phyloP scores from a whole-genome alignment of 2,329 filamentous ascomycete genomes.

The Cryoendolithus antarcticus region DNA sequence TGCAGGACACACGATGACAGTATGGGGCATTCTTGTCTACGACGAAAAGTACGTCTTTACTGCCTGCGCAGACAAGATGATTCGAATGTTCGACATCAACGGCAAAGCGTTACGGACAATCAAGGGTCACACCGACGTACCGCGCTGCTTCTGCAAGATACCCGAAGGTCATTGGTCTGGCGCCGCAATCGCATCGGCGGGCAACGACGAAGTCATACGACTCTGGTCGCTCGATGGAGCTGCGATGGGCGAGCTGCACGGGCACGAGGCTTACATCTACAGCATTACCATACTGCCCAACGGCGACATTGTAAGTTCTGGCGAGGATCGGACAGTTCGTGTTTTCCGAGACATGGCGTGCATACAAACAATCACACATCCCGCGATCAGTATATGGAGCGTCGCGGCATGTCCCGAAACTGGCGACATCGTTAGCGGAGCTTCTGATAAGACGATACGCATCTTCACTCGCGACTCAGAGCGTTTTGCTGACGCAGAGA shows the following conservation, averaged over 20 bases:
- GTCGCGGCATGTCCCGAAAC: slow-evolving; percentile 69
- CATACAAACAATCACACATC: slow-evolving; percentile 90
- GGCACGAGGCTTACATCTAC: slow-evolving; percentile 94
- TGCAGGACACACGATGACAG: slow-evolving; percentile 63
- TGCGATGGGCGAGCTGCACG: slow-evolving; percentile 63
- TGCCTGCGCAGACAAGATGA: slow-evolving; percentile 70
- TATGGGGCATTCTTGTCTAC: slow-evolving; percentile 85
- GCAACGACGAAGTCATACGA: slow-evolving; percentile 81
- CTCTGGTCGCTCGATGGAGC: slow-evolving; percentile 75
- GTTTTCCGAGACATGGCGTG: slow-evolving; percentile 77
- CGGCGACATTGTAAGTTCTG: slow-evolving; percentile 80
- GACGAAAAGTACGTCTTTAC: slow-evolving; percentile 73
- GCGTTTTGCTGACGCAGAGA: slow-evolving; percentile 54
- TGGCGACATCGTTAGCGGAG: slow-evolving; percentile 86
- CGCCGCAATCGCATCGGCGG: slow-evolving; percentile 87
- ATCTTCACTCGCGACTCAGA: slow-evolving; percentile 66
- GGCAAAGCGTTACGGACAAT: slow-evolving; percentile 54
- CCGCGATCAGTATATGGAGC: slow-evolving; percentile 90
- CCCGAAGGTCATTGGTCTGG: slow-evolving; percentile 63
- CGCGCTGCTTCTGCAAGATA: slow-evolving; percentile 76
- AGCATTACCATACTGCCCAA: slow-evolving; percentile 64
- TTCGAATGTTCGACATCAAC: slow-evolving; percentile 63
- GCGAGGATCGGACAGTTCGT: slow-evolving; percentile 85
- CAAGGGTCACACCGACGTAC: slow-evolving; percentile 64
- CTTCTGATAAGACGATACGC: slow-evolving; percentile 76